Percentiles rank a stretch among this genome's conserved stretches.
Evolutionary conservation across 768 basidiomycete species (phyloP).

Genomic region (Phylloporus rhodoxanthus): DNA sequence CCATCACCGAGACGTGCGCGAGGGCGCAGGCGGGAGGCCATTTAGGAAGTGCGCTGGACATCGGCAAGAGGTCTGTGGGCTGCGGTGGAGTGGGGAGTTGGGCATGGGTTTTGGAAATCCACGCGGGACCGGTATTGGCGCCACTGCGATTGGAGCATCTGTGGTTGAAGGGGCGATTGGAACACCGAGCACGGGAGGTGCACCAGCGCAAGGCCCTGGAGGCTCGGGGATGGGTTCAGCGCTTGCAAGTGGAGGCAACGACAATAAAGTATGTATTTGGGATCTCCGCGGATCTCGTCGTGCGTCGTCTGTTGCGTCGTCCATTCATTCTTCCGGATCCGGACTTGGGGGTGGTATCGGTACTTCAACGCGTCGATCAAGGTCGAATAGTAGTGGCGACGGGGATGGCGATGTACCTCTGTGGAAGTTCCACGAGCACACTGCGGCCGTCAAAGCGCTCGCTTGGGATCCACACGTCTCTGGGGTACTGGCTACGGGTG

Average conservation of each 20-base stretch:
- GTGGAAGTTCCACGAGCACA: slow-evolving; percentile 95
- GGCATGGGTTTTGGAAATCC: slow-evolving; percentile 23
- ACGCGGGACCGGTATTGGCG: slow-evolving; percentile 12
- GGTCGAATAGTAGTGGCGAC: slow-evolving; percentile 26
- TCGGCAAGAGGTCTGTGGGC: slow-evolving; percentile 91
- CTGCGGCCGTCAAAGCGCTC: slow-evolving; percentile 94
- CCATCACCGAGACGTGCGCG: slow-evolving; percentile 88
- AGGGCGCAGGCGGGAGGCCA: slow-evolving; percentile 49
- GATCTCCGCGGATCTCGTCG: slow-evolving; percentile 66
- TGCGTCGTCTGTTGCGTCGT: slow-evolving; percentile 24
- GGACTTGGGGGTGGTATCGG: slow-evolving; percentile 27
- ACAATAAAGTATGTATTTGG: slow-evolving; percentile 99
- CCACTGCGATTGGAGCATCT: neutral
- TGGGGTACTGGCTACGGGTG: slow-evolving; percentile 88
- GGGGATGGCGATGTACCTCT: slow-evolving; percentile 56
- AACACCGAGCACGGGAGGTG: slow-evolving; percentile 18
- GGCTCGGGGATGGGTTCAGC: slow-evolving; percentile 40
- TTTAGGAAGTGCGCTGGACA: slow-evolving; percentile 71
- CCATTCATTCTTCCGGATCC: slow-evolving; percentile 23
- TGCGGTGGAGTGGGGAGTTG: slow-evolving; percentile 70
- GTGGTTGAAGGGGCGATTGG: slow-evolving; percentile 29
- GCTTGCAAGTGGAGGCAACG: slow-evolving; percentile 93
- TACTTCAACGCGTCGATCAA: slow-evolving; percentile 17
- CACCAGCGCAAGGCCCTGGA: slow-evolving; percentile 24
- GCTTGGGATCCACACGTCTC: slow-evolving; percentile 97